Evolutionary conservation across 148 eudicot genomes (phyloP), one percentile per base, ranked within the genome.

Genomic region (Cornus florida): DNA sequence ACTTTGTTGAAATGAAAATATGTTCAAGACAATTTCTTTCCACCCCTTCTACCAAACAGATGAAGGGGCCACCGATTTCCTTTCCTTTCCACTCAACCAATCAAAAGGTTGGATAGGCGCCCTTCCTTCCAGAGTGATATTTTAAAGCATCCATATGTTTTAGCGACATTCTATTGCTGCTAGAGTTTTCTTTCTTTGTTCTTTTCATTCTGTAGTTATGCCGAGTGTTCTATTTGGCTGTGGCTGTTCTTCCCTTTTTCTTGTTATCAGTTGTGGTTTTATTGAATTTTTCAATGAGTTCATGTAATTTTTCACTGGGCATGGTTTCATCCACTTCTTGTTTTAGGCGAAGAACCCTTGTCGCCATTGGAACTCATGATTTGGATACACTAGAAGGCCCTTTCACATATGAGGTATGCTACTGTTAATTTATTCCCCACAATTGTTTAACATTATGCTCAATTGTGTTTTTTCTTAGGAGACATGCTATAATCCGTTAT

Each of bases 321-420:
- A 60, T 71, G 13, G 39, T 83, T 31, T 64, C 16, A 69, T 76
- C 74, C 74, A 43, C 28, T 12, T 73, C 59, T 23, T 82, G 31
- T 77, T 86, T 59, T 70, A 96, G 99, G 85, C 92, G 92, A 82
- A 91, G 98, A 88, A 93, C 98, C 74, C 86, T 96, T 90, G 99
- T 96, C 86, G 99, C 98, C 72, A 96, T 96, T 85, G 99, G 99
- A 24, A 96, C 99, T 76, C 99, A 96, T 87, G 99, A 96, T 82
- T 84, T 96, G 89, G 99, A 96, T 83, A 92, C 94, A 69, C 86
- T 96, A 84, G 84, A 93, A 77, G 97, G 95, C 53, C 99, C 99
- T 83, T 96, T 96, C 79, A 90, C 98, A 23, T 96, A 96, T 74
- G 99, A 96, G 99, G 99, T 96, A 84, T 77, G 65, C 59, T 79